Percentiles rank a stretch among this genome's conserved stretches.
Evolutionary conservation across 768 basidiomycete species (phyloP).

Genomic region (Pulveroboletus sp.): DNA sequence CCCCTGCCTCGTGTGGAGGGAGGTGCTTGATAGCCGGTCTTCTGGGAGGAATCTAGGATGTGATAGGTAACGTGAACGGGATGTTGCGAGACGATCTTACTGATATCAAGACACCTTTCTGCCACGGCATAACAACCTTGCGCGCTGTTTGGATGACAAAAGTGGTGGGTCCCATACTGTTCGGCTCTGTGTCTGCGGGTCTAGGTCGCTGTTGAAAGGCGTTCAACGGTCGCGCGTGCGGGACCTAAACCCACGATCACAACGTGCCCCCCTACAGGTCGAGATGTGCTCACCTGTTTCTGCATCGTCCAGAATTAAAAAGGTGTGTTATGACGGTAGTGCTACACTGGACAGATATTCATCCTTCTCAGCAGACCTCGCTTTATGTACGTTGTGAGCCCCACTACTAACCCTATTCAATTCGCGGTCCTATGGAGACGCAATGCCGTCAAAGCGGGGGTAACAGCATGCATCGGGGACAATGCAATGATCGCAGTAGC

Average conservation of each 20-base stretch:
- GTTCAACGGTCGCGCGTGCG: conserved; percentile 10
- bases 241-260: conserved; percentile 22
- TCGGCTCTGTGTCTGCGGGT: conserved; percentile 1
- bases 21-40: conserved; percentile 6
- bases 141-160: conserved; percentile 24
- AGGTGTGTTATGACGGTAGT: conserved; percentile 20
- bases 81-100: conserved; percentile 6
- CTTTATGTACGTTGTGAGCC: conserved; percentile 14
- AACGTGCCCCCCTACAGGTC: conserved; percentile 20
- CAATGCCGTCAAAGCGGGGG: conserved; percentile 20
- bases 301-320: conserved; percentile 23
- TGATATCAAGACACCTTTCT: conserved; percentile 20
- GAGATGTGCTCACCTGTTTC: conserved; percentile 17
- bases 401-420: not conserved
- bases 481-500: conserved; percentile 15
- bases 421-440: conserved; percentile 1
- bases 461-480: conserved; percentile 11
- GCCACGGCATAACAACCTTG: conserved; percentile 15
- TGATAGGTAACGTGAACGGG: conserved; percentile 6
- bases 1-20: conserved; percentile 17
- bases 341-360: conserved; percentile 11
- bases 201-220: conserved; percentile 7
- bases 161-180: conserved; percentile 10
- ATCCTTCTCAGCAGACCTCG: conserved; percentile 1
- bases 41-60: conserved; percentile 24